Base-by-base conservation (phyloP, 257 asterid genomes). In the Solanum commersonii region DNA sequence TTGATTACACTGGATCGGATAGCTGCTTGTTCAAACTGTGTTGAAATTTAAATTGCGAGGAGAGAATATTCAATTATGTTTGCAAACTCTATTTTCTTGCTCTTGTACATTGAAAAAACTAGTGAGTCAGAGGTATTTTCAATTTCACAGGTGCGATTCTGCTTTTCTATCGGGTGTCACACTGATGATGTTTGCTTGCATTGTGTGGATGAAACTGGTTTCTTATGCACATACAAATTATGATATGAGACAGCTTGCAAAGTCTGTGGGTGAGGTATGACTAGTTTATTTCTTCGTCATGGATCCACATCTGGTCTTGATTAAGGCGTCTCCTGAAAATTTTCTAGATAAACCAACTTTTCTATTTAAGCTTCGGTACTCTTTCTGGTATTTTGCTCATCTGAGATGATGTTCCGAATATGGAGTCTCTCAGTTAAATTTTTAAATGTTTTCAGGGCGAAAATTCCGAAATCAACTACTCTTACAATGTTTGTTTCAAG, bases 151-250 rank as follows among this genome's bases (percentile, higher is more conserved):
- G 94, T 93, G 94, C 86, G 99, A 96, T 91, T 94, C 99, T 91
- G 99, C 99, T 71, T 98, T 97, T 84, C 95, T 93, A 60, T 94
- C 98, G 4, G 99, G 99, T 52, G 98, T 91, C 85, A 91, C 93
- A 10, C 90, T 97, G 86, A 97, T 95, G 99, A 94, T 94, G 35
- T 91, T 93, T 89, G 89, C 98, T 87, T 93, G 96, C 93, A 92
- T 92, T 87, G 98, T 94, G 91, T 97, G 99, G 99, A 90, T 97
- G 92, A 97, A 97, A 93, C 90, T 96, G 94, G 93, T 97, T 49
- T 97, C 99, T 6, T 97, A 97, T 86, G 99, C 99, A 2, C 99
- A 97, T 90, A 93, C 99, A 87, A 97, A 93, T 88, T 94, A 95
- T 89, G 99, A 97, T 88, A 89, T 97, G 96, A 93, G 98, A 89